A percentile compares a stretch with the other conserved stretches of the same genome.
Conservation (phyloP, 2,329 filamentous ascomycete species). For the Stemphylium beticola region DNA sequence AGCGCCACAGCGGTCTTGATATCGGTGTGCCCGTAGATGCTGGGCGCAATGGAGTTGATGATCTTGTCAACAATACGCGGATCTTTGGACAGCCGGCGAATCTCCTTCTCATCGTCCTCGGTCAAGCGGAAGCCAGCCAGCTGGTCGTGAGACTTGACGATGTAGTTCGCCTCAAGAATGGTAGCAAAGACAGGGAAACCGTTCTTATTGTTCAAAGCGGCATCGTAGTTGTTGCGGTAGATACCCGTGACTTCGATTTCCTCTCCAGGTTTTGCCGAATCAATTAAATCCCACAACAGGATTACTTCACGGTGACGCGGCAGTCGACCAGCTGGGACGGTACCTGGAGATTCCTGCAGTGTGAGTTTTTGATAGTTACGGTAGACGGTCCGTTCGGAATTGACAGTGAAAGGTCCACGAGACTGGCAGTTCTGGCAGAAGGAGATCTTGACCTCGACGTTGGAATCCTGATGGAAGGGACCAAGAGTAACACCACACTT, state of each 20-base stretch:
- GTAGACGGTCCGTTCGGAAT: conserved; percentile 97
- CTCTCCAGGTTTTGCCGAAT: conserved; percentile 94
- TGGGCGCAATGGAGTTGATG: conserved; percentile 90
- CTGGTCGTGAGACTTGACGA: conserved; percentile 96
- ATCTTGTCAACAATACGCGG: conserved; percentile 93
- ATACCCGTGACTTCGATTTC: conserved; percentile 97
- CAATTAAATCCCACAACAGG: conserved; percentile 94
- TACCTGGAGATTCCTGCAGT: conserved; percentile 94
- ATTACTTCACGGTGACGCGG: conserved; percentile 94
- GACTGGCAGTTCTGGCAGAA: conserved; percentile 98
- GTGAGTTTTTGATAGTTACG: conserved; percentile 99
- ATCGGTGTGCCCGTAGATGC: conserved; percentile 95
- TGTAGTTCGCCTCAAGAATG: conserved; percentile 95
- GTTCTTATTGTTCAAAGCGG: conserved; percentile 96
- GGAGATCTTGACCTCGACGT: conserved; percentile 92
- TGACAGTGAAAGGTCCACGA: conserved; percentile 90
- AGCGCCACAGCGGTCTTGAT: conserved; percentile 97
- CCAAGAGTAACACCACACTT: conserved; percentile 93
- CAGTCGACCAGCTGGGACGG: conserved; percentile 91
- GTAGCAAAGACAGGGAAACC: conserved; percentile 98
- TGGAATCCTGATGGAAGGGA: conserved; percentile 96
- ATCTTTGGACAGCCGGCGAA: conserved; percentile 85
- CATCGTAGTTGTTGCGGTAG: conserved; percentile 98
- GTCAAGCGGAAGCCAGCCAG: conserved; percentile 95
- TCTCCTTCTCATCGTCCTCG: conserved; percentile 91